Evolutionary conservation across 2,329 filamentous ascomycete species (phyloP).

Genomic region (Blumeria hordei): DNA sequence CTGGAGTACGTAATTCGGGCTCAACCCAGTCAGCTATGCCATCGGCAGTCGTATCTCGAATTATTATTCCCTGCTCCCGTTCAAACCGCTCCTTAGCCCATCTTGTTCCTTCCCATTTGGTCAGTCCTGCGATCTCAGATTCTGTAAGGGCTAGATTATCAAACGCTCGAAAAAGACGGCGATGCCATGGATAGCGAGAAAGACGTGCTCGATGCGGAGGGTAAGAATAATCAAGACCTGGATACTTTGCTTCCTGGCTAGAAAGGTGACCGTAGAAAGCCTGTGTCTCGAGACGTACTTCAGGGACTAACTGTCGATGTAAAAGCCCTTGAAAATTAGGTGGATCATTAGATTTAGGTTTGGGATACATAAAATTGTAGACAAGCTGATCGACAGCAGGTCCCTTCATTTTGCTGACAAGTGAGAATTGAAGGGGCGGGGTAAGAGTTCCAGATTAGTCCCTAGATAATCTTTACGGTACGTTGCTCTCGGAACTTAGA

Average conservation of each 20-base stretch:
- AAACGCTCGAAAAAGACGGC: constrained; percentile 52
- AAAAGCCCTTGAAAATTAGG: constrained; percentile 47
- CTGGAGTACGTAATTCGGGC: constrained; percentile 15
- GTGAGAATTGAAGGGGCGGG: background rate
- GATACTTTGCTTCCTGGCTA: constrained; percentile 59
- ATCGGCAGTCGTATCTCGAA: constrained; percentile 47
- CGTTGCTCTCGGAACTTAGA: too few species aligned
- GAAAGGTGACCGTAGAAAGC: constrained; percentile 58
- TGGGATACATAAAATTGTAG: constrained; percentile 49
- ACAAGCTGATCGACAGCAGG: constrained; percentile 47
- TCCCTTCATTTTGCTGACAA: constrained; percentile 37
- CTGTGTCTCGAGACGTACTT: constrained; percentile 52
- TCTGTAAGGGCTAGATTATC: constrained; percentile 43
- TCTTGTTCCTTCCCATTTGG: constrained; percentile 62
- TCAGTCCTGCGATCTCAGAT: constrained; percentile 44
- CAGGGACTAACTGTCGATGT: constrained; percentile 41
- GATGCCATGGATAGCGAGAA: constrained; percentile 52
- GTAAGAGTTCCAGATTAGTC: too few species aligned
- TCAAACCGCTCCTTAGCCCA: constrained; percentile 68
- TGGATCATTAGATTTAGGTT: constrained; percentile 41
- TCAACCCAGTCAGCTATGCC: constrained; percentile 39
- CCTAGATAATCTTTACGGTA: too few species aligned
- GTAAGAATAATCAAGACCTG: constrained; percentile 56
- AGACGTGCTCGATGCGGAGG: constrained; percentile 54
- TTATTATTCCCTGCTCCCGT: constrained; percentile 43